phyloP scores from a whole-genome alignment of 805 yeast genomes.

The Metschnikowia gruessii region DNA sequence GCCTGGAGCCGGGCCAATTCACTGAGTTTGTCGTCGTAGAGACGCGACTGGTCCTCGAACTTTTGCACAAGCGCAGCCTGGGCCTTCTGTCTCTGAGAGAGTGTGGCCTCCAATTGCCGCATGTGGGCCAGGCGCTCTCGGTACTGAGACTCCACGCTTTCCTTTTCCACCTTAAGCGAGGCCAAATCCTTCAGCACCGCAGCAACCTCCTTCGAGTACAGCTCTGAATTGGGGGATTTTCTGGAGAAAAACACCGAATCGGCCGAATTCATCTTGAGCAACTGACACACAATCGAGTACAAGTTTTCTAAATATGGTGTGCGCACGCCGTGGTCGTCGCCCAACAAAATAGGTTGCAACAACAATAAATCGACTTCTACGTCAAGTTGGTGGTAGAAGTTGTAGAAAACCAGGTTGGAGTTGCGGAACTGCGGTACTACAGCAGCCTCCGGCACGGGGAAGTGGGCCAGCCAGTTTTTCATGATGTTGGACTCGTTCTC shows the following conservation, averaged over 20 bases:
- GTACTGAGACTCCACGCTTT: slow-evolving; percentile 18
- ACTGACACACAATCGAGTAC: slow-evolving; percentile 74
- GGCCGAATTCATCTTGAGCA: slow-evolving; percentile 43
- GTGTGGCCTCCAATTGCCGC: slow-evolving; percentile 24
- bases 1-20: slow-evolving; percentile 9
- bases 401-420: slow-evolving; percentile 58
- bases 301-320: slow-evolving; percentile 89
- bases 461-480: slow-evolving; percentile 49
- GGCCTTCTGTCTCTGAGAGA: slow-evolving; percentile 21
- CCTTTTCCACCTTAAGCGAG: slow-evolving; percentile 18
- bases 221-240: slow-evolving; percentile 20
- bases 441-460: slow-evolving; percentile 29
- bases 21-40: slow-evolving; percentile 16
- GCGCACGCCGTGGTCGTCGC: slow-evolving; percentile 82
- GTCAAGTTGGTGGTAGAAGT: slow-evolving; percentile 50
- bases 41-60: slow-evolving; percentile 9
- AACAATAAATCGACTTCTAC: slow-evolving; percentile 71
- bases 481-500: slow-evolving; percentile 64
- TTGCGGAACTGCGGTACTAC: slow-evolving; percentile 23
- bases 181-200: slow-evolving; percentile 22
- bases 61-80: slow-evolving; percentile 17
- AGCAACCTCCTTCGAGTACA: slow-evolving; percentile 22
- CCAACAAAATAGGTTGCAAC: slow-evolving; percentile 81
- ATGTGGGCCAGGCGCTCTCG: slow-evolving; percentile 23
- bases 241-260: slow-evolving; percentile 33